Conservation (phyloP, 495 filamentous ascomycete genomes). For the Sordaria brevicollis region DNA sequence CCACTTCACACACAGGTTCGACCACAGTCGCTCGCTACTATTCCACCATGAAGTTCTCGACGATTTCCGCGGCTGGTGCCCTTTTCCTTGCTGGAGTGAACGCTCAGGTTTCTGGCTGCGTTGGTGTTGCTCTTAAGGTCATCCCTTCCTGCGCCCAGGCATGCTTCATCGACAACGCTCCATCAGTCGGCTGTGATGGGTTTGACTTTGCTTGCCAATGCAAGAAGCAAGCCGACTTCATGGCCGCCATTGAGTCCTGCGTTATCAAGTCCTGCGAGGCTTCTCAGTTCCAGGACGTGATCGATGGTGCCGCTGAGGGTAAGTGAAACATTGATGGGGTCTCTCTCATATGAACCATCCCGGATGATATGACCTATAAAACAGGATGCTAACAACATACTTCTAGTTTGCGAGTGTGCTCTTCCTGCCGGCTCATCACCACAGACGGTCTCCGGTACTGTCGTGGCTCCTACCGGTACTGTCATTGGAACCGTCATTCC, state of each 20-base stretch:
- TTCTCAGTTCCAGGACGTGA: slow-evolving; percentile 13
- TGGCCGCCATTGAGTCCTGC: slow-evolving; percentile 18
- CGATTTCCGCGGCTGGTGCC: not conserved
- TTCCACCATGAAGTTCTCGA: slow-evolving; percentile 8
- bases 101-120: slow-evolving; percentile 9
- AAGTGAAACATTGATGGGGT: not conserved
- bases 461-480: not conserved
- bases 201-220: slow-evolving; percentile 25
- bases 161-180: slow-evolving; percentile 19
- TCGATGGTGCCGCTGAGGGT: slow-evolving; percentile 17
- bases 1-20: not conserved
- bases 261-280: slow-evolving; percentile 13
- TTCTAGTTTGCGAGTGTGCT: not conserved
- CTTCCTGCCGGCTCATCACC: not conserved
- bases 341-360: not conserved
- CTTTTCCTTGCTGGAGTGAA: not conserved
- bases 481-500: not conserved
- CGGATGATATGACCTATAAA: not conserved
- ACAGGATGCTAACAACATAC: slow-evolving; percentile 8
- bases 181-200: slow-evolving; percentile 16
- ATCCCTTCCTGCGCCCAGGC: slow-evolving; percentile 22
- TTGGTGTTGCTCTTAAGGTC: slow-evolving; percentile 12
- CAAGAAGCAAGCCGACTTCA: slow-evolving; percentile 14
- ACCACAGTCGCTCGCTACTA: not conserved
- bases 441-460: not conserved